Evolutionary conservation across 1,284 basidiomycete species (phyloP), one percentile per base, ranked within the genome.

Genomic region (Kwoniella shivajii): DNA sequence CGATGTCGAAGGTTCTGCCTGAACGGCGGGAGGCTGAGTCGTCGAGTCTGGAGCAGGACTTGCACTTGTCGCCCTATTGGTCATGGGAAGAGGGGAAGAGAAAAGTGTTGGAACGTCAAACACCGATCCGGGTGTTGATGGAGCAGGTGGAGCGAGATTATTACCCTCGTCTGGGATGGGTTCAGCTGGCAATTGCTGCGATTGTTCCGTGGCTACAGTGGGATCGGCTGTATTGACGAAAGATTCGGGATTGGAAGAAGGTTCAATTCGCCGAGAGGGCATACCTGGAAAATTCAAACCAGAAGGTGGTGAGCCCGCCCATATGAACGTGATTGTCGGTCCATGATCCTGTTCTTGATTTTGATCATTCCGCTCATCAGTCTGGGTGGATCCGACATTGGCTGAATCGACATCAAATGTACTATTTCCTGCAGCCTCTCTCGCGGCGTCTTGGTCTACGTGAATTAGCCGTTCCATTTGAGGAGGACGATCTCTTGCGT

Each of bases 401-500:
- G n/a, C n/a, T n/a, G n/a, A n/a, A n/a, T n/a, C n/a, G n/a, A n/a
- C n/a, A n/a, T n/a, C n/a, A n/a, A n/a, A n/a, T n/a, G n/a, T n/a
- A n/a, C n/a, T n/a, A n/a, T n/a, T n/a, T n/a, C n/a, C n/a, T n/a
- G n/a, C n/a, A n/a, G n/a, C n/a, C n/a, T n/a, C n/a, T 36, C 10
- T 10, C 10, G 34, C n/a, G 34, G 34, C 34, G 34, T 36, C n/a
- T 36, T n/a, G n/a, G n/a, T n/a, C n/a, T n/a, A n/a, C n/a, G n/a
- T n/a, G n/a, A n/a, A n/a, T n/a, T n/a, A n/a, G n/a, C n/a, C n/a
- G n/a, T n/a, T n/a, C n/a, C n/a, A n/a, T n/a, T n/a, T n/a, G n/a
- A n/a, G n/a, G n/a, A n/a, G 43, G 30, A 5, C 43, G 45, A 20
- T 45, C 29, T 14, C 66, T 60, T 10, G 64, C 54, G 36, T 72